phyloP scores from a whole-genome alignment of 306 rosid genomes.

The Castanea sativa region DNA sequence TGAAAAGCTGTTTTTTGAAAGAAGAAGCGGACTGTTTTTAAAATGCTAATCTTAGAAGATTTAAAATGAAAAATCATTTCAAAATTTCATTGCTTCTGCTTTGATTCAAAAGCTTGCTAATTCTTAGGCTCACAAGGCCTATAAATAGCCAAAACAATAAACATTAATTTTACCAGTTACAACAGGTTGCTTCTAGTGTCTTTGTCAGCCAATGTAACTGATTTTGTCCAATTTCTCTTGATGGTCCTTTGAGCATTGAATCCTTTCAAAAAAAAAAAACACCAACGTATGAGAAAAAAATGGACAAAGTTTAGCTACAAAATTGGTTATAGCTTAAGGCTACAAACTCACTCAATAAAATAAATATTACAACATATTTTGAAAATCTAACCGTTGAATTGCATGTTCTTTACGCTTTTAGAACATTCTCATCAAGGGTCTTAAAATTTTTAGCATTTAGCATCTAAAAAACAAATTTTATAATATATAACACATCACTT shows the following conservation, averaged over 20 bases:
- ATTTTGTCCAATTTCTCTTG: constrained; percentile 21
- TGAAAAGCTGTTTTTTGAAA: background rate
- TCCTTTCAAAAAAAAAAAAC: constrained; percentile 26
- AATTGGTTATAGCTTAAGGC: too few relatives aligned
- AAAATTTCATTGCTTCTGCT: background rate
- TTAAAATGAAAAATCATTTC: background rate
- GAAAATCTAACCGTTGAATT: too few relatives aligned
- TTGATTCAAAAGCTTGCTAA: background rate
- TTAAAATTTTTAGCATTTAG: too few relatives aligned
- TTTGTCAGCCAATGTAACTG: constrained; percentile 44
- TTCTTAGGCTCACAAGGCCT: background rate
- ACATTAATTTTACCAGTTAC: constrained; percentile 49
- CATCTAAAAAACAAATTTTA: too few relatives aligned
- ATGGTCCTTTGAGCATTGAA: constrained; percentile 14
- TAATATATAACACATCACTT: too few relatives aligned
- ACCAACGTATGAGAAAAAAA: constrained; percentile 6
- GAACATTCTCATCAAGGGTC: too few relatives aligned
- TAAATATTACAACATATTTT: too few relatives aligned
- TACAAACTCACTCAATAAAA: too few relatives aligned
- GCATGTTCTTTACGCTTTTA: too few relatives aligned
- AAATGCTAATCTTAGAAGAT: background rate
- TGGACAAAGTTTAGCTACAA: too few relatives aligned
- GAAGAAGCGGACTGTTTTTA: background rate
- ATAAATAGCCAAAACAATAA: background rate
- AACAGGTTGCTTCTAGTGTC: constrained; percentile 35